Base-by-base conservation (phyloP, 805 yeast species). In the Yarrowia sp. region DNA sequence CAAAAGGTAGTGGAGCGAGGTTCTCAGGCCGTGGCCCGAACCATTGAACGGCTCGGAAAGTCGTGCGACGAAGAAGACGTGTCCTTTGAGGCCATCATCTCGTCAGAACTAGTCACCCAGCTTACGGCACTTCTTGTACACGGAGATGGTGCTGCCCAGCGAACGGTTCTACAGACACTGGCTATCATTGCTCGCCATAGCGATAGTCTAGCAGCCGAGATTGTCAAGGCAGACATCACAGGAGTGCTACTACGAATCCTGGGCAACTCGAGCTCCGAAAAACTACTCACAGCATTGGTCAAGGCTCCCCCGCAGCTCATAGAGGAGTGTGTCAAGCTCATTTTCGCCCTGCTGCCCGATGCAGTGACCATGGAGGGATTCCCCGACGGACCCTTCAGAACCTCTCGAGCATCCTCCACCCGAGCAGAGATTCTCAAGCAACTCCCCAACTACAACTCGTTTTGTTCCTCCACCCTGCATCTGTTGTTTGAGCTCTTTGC, bases 401-500 rank as follows among this genome's bases (percentile, higher is more conserved):
- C 41, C 1, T 41, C 63, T 8, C 24, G 46, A 38, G 49, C 63
- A 1, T 33, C 30, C 61, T 65, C 22, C 46, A 7, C 32, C 24
- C 64, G 64, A 32, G 41, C 19, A 43, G 52, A 19, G 44, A 61
- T 44, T 16, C 46, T 62, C 11, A 66, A 72, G 6, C 79, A 81
- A 67, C 68, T 70, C 8, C 69, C 69, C 19, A 61, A 28, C 56
- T 61, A 30, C 38, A 24, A 24, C 24, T 16, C 32, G 12, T 49
- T 78, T 79, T 9, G 71, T 85, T 4, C 82, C 86, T 72, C 56
- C 4, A 36, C 56, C 5, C 56, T 61, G 26, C 44, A 35, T 80
- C 83, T 0, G 68, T 86, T 90, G 62, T 73, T 88, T 11, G 85
- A 83, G 67, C 81, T 89, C 9, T 90, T 86, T 70, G 85, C 88